Base-by-base conservation (phyloP, 176 grass and related monocot genomes). In the Musa acuminata region DNA sequence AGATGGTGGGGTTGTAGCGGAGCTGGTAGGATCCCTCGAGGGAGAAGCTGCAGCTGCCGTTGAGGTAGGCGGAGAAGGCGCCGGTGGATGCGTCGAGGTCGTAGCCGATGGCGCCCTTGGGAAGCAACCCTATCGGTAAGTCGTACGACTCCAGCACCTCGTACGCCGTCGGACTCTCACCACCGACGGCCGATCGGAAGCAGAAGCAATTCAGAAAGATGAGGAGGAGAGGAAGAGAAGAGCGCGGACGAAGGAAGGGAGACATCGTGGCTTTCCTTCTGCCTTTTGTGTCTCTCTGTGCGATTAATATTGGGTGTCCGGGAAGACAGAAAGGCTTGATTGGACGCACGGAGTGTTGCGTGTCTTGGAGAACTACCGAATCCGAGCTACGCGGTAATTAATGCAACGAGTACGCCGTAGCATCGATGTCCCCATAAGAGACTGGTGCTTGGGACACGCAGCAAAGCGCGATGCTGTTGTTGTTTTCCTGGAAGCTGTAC, bases 21-120 rank as follows among this genome's bases (percentile, higher is more conserved):
- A 97, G 87, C 72, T 91, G 87, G 90, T 97, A 97, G 52, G 87
- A 97, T 16, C 85, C 88, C 81, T 74, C 55, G 79, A 97, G 92
- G 81, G 90, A 87, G 87, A 93, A 93, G 49, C 72, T 80, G 81
- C 94, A 97, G 64, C 64, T 74, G 43, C 69, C 76, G 49, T 87
- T 54, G 71, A 87, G 68, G 75, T 76, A 82, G 7, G 94, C 94
- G 20, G 86, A 85, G 94, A 98, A 98, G 55, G 85, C 83, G 57
- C 94, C 88, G 23, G 87, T 86, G 53, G 64, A 77, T 19, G 75
- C 63, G 75, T 93, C 77, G 74, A 98, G 87, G 2, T 87, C 80
- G 87, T 98, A 98, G 77, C 79, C 78, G 25, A 80, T 52, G 9
- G 82, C 84, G 80, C 88, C 94, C 69, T 77, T 78, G 8, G 95